Evolutionary conservation across 805 yeast species (phyloP).

Genomic region (Yamadazyma takamatsuzukensis): DNA sequence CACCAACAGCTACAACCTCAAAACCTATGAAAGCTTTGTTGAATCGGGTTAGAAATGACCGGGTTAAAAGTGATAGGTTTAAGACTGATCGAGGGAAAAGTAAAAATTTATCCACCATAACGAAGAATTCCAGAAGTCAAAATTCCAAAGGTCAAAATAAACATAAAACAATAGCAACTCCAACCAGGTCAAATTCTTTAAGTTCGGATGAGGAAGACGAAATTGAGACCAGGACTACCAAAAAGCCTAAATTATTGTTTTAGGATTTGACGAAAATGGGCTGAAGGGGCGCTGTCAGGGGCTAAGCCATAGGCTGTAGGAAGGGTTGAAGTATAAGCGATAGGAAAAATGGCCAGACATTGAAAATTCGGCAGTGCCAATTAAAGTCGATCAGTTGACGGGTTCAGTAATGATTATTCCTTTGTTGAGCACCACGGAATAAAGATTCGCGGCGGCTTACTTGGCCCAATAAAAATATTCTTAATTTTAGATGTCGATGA

Average conservation of each 20-base stretch:
- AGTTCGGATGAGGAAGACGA: neutral
- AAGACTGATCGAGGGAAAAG: neutral
- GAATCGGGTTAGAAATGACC: conserved; percentile 29
- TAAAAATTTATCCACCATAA: neutral
- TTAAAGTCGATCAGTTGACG: too few species aligned
- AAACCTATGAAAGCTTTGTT: conserved; percentile 36
- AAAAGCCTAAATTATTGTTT: neutral
- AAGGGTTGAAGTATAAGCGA: neutral
- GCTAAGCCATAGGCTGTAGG: neutral
- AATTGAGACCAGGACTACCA: neutral
- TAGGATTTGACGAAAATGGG: neutral
- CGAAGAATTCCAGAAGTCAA: neutral
- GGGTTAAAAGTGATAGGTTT: neutral
- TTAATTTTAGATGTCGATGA: too few species aligned
- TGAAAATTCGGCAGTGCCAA: too few species aligned
- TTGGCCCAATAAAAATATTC: too few species aligned
- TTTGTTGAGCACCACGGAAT: neutral
- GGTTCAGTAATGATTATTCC: neutral
- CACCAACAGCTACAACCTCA: conserved; percentile 13
- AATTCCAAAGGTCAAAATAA: neutral
- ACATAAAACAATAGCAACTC: neutral
- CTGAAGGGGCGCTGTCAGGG: neutral
- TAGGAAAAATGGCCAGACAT: neutral
- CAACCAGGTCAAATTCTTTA: neutral
- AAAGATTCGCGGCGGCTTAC: too few species aligned